Conservation (phyloP, 1,284 basidiomycete genomes). For the Anthracocystis walkeri region DNA sequence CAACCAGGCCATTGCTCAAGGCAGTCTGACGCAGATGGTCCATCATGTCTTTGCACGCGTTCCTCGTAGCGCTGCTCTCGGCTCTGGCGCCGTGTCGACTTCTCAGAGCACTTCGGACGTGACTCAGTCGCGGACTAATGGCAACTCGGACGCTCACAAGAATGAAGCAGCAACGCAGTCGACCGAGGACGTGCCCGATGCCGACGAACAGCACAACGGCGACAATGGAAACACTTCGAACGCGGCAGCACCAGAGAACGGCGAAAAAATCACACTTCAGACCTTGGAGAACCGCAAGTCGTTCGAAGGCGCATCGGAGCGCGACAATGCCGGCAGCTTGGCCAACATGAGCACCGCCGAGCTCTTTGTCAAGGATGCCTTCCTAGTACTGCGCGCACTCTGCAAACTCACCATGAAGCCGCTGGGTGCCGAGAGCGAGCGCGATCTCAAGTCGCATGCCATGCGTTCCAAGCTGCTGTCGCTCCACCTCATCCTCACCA, state of each 20-base stretch:
- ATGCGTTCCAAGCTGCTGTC: slow-evolving; percentile 69
- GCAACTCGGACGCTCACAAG: slow-evolving; percentile 9
- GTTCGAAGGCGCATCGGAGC: slow-evolving; percentile 64
- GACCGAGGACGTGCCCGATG: slow-evolving; percentile 11
- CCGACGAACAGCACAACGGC: slow-evolving; percentile 14
- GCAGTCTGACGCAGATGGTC: slow-evolving; percentile 67
- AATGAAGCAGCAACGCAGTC: not conserved
- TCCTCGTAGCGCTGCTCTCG: slow-evolving; percentile 31
- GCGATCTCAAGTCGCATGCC: slow-evolving; percentile 66
- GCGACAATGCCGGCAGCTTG: slow-evolving; percentile 55
- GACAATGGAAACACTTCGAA: slow-evolving; percentile 14
- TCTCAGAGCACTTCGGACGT: slow-evolving; percentile 39
- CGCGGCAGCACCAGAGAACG: slow-evolving; percentile 8
- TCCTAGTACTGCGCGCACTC: slow-evolving; percentile 67
- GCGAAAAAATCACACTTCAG: slow-evolving; percentile 61
- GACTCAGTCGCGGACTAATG: slow-evolving; percentile 16
- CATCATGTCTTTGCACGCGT: slow-evolving; percentile 67
- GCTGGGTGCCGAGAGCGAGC: slow-evolving; percentile 65
- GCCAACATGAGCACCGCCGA: slow-evolving; percentile 63
- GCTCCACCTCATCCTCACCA: slow-evolving; percentile 65
- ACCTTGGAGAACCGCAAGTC: slow-evolving; percentile 64
- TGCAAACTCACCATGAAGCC: slow-evolving; percentile 70
- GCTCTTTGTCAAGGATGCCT: slow-evolving; percentile 69
- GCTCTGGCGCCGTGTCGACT: slow-evolving; percentile 16
- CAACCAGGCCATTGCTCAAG: slow-evolving; percentile 68